Evolutionary conservation across 768 basidiomycete species (phyloP), one percentile per base, ranked within the genome.

Genomic region (Ramaria rubella): DNA sequence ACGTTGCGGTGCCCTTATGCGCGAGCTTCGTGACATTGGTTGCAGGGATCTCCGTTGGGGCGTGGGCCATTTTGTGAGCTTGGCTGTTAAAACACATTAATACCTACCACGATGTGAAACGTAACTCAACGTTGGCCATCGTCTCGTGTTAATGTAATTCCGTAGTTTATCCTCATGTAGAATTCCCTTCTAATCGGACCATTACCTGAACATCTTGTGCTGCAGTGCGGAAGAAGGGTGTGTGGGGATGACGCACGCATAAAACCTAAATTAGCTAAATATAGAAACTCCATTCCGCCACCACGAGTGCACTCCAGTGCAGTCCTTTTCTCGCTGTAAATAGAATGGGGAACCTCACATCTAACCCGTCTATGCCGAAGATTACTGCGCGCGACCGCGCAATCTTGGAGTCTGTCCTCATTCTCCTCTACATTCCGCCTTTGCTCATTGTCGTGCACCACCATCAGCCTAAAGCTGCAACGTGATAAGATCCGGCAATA

Each of bases 401-500:
- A 43, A 88, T 99, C 60, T 80, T 99, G 59, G 95, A 97, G 95
- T 98, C 61, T 68, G 90, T 79, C 23, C 62, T 27, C 58, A 56
- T 59, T 26, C 58, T 50, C 54, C 56, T 49, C 14, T 45, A 36
- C 51, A 58, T 34, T 62, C 34, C 11, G 38, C 53, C 49, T 36
- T 48, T 59, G 59, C 58, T 61, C 52, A 68, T 26, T 53, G 51
- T 63, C 61, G 63, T 26, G 27, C 40, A 15, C 38, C 21, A 59
- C 53, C 51, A 66, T 29, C 69, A 97, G 95, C 68, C 80, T 99
- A 62, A 98, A 99, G 72, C 70, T 96, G 45, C 96, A 99, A 69
- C 80, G 96, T 31, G 96, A 99, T 73, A 97, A 94, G 70, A 73
- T 99, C 59, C 87, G 81, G 68, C 90, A 94, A 68, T 99, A 98